Conservation (phyloP, 1,284 basidiomycete species). For the Puccinia triticina region DNA sequence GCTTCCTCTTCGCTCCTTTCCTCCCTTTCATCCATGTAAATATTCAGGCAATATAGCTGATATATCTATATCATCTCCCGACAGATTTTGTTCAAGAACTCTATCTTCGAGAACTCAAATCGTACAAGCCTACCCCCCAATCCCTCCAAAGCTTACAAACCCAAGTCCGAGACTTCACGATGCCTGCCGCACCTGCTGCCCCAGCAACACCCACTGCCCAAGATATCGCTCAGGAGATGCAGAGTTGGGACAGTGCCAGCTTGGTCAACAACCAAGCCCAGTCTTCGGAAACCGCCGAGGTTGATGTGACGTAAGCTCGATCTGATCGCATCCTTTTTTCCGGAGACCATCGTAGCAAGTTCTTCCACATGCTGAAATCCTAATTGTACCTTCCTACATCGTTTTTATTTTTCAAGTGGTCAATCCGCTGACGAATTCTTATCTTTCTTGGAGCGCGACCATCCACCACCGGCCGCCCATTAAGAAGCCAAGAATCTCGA, state of each 20-base stretch:
- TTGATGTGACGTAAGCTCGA: slow-evolving; percentile 30
- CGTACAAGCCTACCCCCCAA: slow-evolving; percentile 71
- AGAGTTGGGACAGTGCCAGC: slow-evolving; percentile 56
- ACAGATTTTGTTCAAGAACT: slow-evolving; percentile 93
- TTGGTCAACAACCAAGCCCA: slow-evolving; percentile 37
- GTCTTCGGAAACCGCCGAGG: slow-evolving; percentile 8
- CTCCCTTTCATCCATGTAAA: no score
- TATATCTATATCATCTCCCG: no score
- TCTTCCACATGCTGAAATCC: background rate
- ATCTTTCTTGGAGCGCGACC: slow-evolving; percentile 45
- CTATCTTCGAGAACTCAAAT: slow-evolving; percentile 85
- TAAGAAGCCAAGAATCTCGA: background rate
- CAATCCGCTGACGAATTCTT: slow-evolving; percentile 51
- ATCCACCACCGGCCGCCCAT: slow-evolving; percentile 38
- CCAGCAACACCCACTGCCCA: slow-evolving; percentile 61
- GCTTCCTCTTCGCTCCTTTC: background rate
- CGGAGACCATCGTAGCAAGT: background rate
- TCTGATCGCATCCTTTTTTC: slow-evolving; percentile 10
- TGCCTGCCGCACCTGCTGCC: slow-evolving; percentile 61
- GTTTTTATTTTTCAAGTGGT: background rate
- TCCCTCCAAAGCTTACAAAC: slow-evolving; percentile 54
- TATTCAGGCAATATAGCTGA: background rate
- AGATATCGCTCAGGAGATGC: slow-evolving; percentile 61
- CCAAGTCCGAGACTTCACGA: slow-evolving; percentile 62
- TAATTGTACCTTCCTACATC: background rate